Percentiles rank a stretch among this genome's conserved stretches.
Evolutionary conservation across 495 filamentous ascomycete species (phyloP).

Genomic region (Aspergillus incahuasiensis): DNA sequence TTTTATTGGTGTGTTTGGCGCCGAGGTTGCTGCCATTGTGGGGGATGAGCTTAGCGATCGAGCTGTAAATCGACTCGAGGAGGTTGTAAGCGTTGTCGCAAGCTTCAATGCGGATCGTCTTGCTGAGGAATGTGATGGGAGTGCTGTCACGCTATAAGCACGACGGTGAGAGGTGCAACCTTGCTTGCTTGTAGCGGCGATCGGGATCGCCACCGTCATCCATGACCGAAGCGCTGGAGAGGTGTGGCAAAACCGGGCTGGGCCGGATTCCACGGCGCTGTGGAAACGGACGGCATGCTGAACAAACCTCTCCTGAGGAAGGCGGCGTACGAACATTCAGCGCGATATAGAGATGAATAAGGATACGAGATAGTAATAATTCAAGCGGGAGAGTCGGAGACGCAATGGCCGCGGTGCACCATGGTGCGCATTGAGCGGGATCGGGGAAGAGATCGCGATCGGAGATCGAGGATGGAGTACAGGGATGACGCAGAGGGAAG

Average conservation of each 20-base stretch:
- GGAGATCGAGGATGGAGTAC: not conserved
- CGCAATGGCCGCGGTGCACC: not conserved
- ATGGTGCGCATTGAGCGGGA: slow-evolving; percentile 6
- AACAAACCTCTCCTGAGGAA: slow-evolving; percentile 19
- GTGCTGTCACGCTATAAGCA: slow-evolving; percentile 1
- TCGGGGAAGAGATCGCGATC: not conserved
- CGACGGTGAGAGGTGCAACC: slow-evolving; percentile 10
- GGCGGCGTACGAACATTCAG: slow-evolving; percentile 36
- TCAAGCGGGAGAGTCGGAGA: not conserved
- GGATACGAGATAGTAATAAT: not conserved
- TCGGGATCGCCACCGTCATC: slow-evolving; percentile 21
- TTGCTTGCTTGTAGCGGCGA: slow-evolving; percentile 4
- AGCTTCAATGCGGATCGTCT: slow-evolving; percentile 5
- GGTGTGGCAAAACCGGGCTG: slow-evolving; percentile 25
- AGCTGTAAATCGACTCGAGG: slow-evolving; percentile 1
- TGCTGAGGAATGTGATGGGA: slow-evolving; percentile 10
- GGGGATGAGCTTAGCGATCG: slow-evolving; percentile 1
- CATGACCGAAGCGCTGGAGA: slow-evolving; percentile 1
- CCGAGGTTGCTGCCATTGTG: not conserved
- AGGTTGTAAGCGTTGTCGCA: slow-evolving; percentile 3
- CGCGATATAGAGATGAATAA: not conserved
- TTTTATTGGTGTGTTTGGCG: not conserved
- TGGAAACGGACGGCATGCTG: slow-evolving; percentile 31
- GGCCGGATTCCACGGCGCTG: slow-evolving; percentile 24
- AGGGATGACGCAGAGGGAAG: not conserved